Conservation (phyloP, 495 filamentous ascomycete genomes). For the Aspergillus olivimuriae region DNA sequence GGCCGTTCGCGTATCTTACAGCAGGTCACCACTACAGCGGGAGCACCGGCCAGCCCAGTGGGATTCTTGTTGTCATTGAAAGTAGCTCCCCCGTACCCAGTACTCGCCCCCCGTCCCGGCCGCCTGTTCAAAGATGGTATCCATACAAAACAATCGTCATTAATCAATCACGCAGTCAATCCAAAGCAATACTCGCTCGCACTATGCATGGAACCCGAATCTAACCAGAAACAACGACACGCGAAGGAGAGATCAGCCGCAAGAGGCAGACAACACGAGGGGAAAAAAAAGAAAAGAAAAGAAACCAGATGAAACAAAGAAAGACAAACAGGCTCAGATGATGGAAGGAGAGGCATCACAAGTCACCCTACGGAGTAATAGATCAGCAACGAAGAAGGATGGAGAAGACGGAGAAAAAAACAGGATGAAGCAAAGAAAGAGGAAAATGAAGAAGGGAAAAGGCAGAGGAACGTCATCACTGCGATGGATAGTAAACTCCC, state of each 20-base stretch:
- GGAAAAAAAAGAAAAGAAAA: not conserved
- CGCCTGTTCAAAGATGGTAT: slow-evolving; percentile 7
- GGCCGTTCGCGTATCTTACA: no score
- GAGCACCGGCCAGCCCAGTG: no score
- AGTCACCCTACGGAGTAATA: no score
- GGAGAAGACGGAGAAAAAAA: slow-evolving; percentile 1
- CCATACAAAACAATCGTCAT: slow-evolving; percentile 14
- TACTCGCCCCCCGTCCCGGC: not conserved
- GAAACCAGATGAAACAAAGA: slow-evolving; percentile 3
- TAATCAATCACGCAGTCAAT: slow-evolving; percentile 12
- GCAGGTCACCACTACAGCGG: no score
- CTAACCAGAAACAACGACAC: slow-evolving; percentile 17
- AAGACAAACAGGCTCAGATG: slow-evolving; percentile 1
- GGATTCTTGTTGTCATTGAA: no score
- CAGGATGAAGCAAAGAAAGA: slow-evolving; percentile 9
- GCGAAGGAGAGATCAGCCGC: slow-evolving; percentile 6
- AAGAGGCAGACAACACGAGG: not conserved
- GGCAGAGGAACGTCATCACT: slow-evolving; percentile 27
- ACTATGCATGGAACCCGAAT: slow-evolving; percentile 35
- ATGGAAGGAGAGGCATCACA: slow-evolving; percentile 7
- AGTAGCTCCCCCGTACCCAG: no score
- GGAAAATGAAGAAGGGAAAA: slow-evolving; percentile 8
- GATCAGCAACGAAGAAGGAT: no score
- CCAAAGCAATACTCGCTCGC: slow-evolving; percentile 24
- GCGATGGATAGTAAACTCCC: slow-evolving; percentile 58